phyloP scores from a whole-genome alignment of 257 asterid species.

The Scutellaria minor region DNA sequence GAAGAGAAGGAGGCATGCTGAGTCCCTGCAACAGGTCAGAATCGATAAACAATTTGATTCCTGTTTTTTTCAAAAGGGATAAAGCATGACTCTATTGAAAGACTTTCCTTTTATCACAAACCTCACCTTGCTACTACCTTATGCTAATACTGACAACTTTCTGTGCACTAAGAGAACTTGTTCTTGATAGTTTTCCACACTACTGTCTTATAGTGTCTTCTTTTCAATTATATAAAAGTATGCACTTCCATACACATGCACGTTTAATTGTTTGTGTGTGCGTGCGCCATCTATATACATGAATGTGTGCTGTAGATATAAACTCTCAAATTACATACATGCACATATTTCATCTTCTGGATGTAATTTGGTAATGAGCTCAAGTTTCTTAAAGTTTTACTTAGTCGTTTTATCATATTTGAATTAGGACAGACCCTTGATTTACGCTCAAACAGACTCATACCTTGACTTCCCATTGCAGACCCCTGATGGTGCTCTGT shows the following conservation, averaged over 20 bases:
- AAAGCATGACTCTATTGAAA: conserved; percentile 30
- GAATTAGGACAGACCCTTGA: conserved; percentile 3
- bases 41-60: conserved; percentile 29
- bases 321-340: not conserved
- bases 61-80: conserved; percentile 25
- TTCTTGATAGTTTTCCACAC: conserved; percentile 25
- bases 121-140: conserved; percentile 30
- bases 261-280: not conserved
- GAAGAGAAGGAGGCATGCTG: conserved; percentile 73
- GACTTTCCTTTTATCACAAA: conserved; percentile 25
- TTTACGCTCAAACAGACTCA: conserved; percentile 6
- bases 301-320: not conserved
- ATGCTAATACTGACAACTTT: conserved; percentile 23
- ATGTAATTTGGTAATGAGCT: conserved; percentile 8
- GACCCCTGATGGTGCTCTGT: conserved; percentile 97
- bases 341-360: conserved; percentile 8
- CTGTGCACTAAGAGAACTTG: conserved; percentile 17
- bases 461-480: conserved; percentile 52
- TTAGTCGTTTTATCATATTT: conserved; percentile 19
- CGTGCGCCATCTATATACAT: not conserved
- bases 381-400: conserved; percentile 25
- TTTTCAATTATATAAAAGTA: not conserved
- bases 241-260: not conserved
- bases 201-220: not conserved
- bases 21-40: conserved; percentile 88